Percentiles rank a stretch among this genome's conserved stretches.
Evolutionary conservation across 768 basidiomycete genomes (phyloP).

Genomic region (Tricholomella constricta): DNA sequence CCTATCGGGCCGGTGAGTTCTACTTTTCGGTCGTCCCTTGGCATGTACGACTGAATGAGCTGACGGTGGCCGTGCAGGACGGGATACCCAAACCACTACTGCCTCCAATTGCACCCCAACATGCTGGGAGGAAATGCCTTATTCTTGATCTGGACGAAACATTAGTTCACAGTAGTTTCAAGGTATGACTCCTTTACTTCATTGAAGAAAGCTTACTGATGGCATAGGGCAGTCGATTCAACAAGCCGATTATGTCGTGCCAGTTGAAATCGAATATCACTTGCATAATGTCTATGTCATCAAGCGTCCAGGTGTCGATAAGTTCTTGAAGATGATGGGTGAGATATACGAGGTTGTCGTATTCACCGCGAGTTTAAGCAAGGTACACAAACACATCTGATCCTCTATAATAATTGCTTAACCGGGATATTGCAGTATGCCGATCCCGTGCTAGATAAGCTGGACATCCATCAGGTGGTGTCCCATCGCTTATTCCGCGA

Average conservation of each 20-base stretch:
- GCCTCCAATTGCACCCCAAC: constrained; percentile 77
- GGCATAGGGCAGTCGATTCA: constrained; percentile 69
- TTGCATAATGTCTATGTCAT: constrained; percentile 99
- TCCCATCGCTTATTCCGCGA: constrained; percentile 94
- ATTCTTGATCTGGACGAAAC: constrained; percentile 98
- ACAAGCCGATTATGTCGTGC: constrained; percentile 97
- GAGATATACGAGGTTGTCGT: constrained; percentile 98
- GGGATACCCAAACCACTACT: constrained; percentile 86
- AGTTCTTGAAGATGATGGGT: constrained; percentile 97
- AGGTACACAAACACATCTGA: constrained; percentile 52
- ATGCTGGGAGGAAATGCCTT: constrained; percentile 90
- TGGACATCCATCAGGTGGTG: constrained; percentile 91
- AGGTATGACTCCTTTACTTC: constrained; percentile 61
- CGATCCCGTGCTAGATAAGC: constrained; percentile 96
- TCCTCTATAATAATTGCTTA: constrained; percentile 3
- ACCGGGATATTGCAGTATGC: constrained; percentile 69
- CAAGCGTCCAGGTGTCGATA: constrained; percentile 97
- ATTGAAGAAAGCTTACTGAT: constrained; percentile 11
- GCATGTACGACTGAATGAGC: constrained; percentile 2
- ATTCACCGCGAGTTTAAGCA: constrained; percentile 97
- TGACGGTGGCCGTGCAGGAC: constrained; percentile 52
- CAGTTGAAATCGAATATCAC: constrained; percentile 98
- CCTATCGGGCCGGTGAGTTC: constrained; percentile 85
- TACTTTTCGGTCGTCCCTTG: background rate
- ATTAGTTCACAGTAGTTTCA: constrained; percentile 96